Conservation (phyloP, 1,284 basidiomycete genomes). For the Ustilago bromivora region DNA sequence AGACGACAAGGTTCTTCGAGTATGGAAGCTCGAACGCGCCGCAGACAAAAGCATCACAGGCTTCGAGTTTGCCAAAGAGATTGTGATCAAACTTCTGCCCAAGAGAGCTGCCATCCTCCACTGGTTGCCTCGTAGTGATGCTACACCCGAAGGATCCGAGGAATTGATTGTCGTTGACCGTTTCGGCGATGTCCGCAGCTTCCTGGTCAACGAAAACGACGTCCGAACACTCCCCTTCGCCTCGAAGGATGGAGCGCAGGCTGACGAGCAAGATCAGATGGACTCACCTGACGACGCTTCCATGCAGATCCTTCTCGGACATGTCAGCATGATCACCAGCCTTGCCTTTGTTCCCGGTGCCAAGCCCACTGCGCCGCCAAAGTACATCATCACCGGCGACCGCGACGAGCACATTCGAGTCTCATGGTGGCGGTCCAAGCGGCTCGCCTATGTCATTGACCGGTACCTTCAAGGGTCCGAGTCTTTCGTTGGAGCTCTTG, state of each 20-base stretch:
- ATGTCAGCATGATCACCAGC: slow-evolving; percentile 64
- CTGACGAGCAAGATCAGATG: slow-evolving; percentile 49
- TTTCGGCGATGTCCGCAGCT: slow-evolving; percentile 63
- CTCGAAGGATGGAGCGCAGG: not conserved
- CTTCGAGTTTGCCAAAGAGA: slow-evolving; percentile 50
- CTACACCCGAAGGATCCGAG: slow-evolving; percentile 30
- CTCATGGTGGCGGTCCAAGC: slow-evolving; percentile 62
- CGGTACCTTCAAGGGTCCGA: slow-evolving; percentile 60
- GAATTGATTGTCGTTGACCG: slow-evolving; percentile 61
- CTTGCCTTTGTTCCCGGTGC: slow-evolving; percentile 50
- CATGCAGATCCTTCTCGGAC: slow-evolving; percentile 58
- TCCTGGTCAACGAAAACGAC: slow-evolving; percentile 38
- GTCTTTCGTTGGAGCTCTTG: slow-evolving; percentile 58
- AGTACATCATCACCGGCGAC: slow-evolving; percentile 59
- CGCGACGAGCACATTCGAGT: slow-evolving; percentile 69
- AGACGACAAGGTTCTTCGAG: slow-evolving; percentile 65
- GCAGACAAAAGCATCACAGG: slow-evolving; percentile 18
- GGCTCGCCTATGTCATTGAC: slow-evolving; percentile 58
- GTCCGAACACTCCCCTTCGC: slow-evolving; percentile 22
- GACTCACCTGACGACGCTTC: slow-evolving; percentile 47
- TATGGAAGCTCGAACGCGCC: slow-evolving; percentile 45
- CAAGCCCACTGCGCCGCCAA: slow-evolving; percentile 21
- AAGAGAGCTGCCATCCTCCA: slow-evolving; percentile 63
- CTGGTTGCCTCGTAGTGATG: slow-evolving; percentile 47
- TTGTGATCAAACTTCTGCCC: slow-evolving; percentile 54